Conservation (phyloP, 2,329 filamentous ascomycete species). For the Colletotrichum cereale region DNA sequence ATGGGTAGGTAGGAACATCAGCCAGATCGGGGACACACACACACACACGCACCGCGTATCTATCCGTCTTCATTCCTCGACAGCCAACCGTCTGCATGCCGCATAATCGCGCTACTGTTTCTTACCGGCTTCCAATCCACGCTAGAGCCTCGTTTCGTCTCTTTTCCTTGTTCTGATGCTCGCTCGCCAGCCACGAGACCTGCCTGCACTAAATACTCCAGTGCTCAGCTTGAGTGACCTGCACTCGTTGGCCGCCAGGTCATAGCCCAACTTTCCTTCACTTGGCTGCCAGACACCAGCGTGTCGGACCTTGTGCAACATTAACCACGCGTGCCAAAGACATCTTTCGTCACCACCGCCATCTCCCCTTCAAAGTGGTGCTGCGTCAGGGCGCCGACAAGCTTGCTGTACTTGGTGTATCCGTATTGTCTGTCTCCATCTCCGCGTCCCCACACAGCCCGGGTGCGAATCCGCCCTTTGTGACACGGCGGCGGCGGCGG, state of each 20-base stretch:
- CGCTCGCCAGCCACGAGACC: constrained; percentile 8
- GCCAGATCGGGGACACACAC: background rate
- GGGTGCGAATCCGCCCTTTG: constrained; percentile 23
- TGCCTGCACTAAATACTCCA: background rate
- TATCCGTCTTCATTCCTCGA: constrained; percentile 1
- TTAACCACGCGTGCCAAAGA: background rate
- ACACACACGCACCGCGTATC: background rate
- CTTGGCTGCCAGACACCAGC: background rate
- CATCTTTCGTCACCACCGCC: constrained; percentile 1
- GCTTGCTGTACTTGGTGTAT: no score
- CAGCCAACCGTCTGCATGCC: constrained; percentile 24
- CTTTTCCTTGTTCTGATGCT: background rate
- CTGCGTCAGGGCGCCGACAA: constrained; percentile 10
- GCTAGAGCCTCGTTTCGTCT: constrained; percentile 38
- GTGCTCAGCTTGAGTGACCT: background rate
- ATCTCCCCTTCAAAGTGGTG: constrained; percentile 13
- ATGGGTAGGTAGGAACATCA: background rate
- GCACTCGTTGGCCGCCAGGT: constrained; percentile 5
- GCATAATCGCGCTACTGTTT: constrained; percentile 38
- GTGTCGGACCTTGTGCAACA: constrained; percentile 4
- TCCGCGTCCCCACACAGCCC: constrained; percentile 21
- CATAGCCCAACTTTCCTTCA: constrained; percentile 2
- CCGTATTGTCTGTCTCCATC: background rate
- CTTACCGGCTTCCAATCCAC: constrained; percentile 20
- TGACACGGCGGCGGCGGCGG: background rate